Conservation (phyloP, 2,329 filamentous ascomycete species). For the Blumeriella jaapii region DNA sequence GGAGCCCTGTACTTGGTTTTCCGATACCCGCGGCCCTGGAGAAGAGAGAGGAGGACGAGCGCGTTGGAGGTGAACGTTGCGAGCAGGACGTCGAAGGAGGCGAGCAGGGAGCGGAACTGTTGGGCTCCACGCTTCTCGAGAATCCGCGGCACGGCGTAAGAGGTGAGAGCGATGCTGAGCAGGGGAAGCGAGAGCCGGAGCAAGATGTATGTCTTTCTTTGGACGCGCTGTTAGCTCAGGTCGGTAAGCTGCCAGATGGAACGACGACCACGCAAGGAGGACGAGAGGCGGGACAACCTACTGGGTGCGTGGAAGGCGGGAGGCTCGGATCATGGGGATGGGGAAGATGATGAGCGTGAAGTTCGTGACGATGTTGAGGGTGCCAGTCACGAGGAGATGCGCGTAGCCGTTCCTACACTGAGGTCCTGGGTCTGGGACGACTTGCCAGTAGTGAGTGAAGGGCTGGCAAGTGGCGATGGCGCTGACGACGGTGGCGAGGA, state of each 20-base stretch:
- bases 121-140: slow-evolving; percentile 59
- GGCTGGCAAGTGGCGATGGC: slow-evolving; percentile 74
- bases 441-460: slow-evolving; percentile 65
- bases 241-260: not conserved
- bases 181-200: slow-evolving; percentile 76
- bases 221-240: not conserved
- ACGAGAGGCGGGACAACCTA: slow-evolving; percentile 7
- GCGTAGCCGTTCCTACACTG: slow-evolving; percentile 75
- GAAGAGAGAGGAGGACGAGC: slow-evolving; percentile 80
- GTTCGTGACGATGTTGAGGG: slow-evolving; percentile 79
- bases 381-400: slow-evolving; percentile 76
- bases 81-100: slow-evolving; percentile 79
- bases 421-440: slow-evolving; percentile 70
- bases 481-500: slow-evolving; percentile 66
- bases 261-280: not conserved
- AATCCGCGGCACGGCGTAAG: slow-evolving; percentile 66
- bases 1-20: slow-evolving; percentile 59
- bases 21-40: slow-evolving; percentile 80
- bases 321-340: slow-evolving; percentile 72
- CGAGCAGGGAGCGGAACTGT: slow-evolving; percentile 75
- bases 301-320: slow-evolving; percentile 54
- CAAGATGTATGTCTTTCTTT: slow-evolving; percentile 65
- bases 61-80: slow-evolving; percentile 82
- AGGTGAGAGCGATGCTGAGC: slow-evolving; percentile 61
- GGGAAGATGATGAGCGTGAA: slow-evolving; percentile 77